Evolutionary conservation across 345 rosid genomes (phyloP).

Genomic region (Salix koriyanagi): DNA sequence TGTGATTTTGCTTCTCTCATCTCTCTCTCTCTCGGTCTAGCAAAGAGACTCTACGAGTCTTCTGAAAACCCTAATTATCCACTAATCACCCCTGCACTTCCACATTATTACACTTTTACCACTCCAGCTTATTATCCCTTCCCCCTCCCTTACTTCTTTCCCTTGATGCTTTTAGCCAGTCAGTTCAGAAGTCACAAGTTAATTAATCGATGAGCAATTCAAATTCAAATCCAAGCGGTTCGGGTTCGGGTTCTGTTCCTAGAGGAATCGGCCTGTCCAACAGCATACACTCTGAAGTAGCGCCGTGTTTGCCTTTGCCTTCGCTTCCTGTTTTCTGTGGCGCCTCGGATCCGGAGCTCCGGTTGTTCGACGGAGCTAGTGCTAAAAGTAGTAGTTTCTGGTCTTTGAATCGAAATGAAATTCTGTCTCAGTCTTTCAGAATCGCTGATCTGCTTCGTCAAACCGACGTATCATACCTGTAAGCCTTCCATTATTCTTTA

Average conservation of each 20-base stretch:
- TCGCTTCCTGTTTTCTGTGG: conserved; percentile 87
- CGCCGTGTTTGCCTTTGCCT: conserved; percentile 84
- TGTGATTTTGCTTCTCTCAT: conserved; percentile 14
- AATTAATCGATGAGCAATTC: conserved; percentile 49
- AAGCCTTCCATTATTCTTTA: conserved; percentile 26
- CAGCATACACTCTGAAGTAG: conserved; percentile 87
- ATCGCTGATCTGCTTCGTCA: conserved; percentile 71
- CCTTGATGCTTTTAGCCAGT: conserved; percentile 33
- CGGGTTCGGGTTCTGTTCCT: conserved; percentile 28
- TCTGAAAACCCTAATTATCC: conserved; percentile 24
- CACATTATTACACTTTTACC: conserved; percentile 15
- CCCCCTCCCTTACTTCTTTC: conserved; percentile 4
- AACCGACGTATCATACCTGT: conserved; percentile 91
- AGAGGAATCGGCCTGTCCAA: conserved; percentile 82
- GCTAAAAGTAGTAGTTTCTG: conserved; percentile 23
- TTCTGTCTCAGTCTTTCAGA: conserved; percentile 59
- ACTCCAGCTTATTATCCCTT: neutral
- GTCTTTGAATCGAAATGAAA: conserved; percentile 59
- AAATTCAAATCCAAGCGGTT: conserved; percentile 29
- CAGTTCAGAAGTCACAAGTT: conserved; percentile 23
- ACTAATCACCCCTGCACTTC: conserved; percentile 13
- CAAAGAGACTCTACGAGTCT: conserved; percentile 15
- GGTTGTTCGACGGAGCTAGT: conserved; percentile 53
- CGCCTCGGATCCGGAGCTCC: conserved; percentile 60
- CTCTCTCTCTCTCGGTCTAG: conserved; percentile 42